Percentiles rank a stretch among this genome's conserved stretches.
Evolutionary conservation across 148 eudicot species (phyloP).

Genomic region (Talinum fruticosum): DNA sequence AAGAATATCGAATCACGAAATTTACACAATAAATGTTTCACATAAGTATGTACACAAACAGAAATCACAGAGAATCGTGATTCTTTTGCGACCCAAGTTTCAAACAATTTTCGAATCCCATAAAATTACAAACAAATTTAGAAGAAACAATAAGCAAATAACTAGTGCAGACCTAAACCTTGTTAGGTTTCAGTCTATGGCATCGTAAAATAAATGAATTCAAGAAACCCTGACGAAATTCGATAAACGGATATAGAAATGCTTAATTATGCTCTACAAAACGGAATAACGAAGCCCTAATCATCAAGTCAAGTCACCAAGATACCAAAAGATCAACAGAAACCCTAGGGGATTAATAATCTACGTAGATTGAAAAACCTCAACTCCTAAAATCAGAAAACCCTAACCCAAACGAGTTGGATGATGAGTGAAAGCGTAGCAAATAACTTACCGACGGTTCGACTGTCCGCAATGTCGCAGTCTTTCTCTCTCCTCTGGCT

Average conservation of each 20-base stretch:
- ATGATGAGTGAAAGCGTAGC: not conserved
- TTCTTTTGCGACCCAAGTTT: too few species aligned
- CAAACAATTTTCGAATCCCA: too few species aligned
- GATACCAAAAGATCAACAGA: not conserved
- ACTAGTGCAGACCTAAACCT: not conserved
- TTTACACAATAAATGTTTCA: not conserved
- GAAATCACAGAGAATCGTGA: not conserved
- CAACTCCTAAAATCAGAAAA: not conserved
- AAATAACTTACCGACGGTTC: not conserved
- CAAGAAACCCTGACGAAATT: not conserved
- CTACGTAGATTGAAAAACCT: not conserved
- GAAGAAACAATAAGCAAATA: not conserved
- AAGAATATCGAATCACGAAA: not conserved
- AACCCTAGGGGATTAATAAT: not conserved
- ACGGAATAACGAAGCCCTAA: not conserved
- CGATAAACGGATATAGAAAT: too few species aligned
- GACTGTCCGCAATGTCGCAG: not conserved
- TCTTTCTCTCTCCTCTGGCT: not conserved
- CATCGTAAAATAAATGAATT: not conserved
- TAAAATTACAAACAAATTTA: too few species aligned
- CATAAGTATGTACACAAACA: not conserved
- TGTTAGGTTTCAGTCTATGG: not conserved
- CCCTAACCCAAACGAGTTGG: not conserved
- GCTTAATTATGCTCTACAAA: too few species aligned
- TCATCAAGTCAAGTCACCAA: not conserved